phyloP scores from a whole-genome alignment of 2,329 filamentous ascomycete species.

The Colletotrichum sp. region DNA sequence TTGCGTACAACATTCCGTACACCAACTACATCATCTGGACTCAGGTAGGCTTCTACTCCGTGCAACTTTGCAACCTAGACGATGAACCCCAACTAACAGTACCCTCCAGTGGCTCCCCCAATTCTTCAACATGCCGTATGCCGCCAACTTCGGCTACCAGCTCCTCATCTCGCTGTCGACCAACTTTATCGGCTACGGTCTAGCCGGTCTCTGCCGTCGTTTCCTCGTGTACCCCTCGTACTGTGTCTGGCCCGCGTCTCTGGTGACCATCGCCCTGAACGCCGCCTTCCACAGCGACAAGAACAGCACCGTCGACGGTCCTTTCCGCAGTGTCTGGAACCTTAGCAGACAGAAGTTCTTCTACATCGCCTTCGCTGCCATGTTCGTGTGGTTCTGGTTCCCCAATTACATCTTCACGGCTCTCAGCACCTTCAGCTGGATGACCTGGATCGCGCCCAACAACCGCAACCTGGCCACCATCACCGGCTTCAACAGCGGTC shows the following conservation, averaged over 20 bases:
- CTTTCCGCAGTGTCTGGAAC: slow-evolving; percentile 35
- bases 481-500: slow-evolving; percentile 32
- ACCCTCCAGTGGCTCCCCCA: slow-evolving; percentile 30
- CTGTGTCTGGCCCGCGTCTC: slow-evolving; percentile 52
- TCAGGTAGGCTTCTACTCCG: slow-evolving; percentile 31
- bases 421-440: slow-evolving; percentile 49
- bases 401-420: slow-evolving; percentile 50
- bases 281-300: slow-evolving; percentile 43
- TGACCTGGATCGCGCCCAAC: slow-evolving; percentile 50
- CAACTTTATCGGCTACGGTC: slow-evolving; percentile 53
- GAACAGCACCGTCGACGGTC: slow-evolving; percentile 31
- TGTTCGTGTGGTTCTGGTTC: slow-evolving; percentile 57
- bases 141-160: slow-evolving; percentile 46
- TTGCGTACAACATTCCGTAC: slow-evolving; percentile 44
- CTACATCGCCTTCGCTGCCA: slow-evolving; percentile 38
- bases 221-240: slow-evolving; percentile 51
- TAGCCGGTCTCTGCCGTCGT: slow-evolving; percentile 44
- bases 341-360: slow-evolving; percentile 47
- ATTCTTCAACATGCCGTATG: slow-evolving; percentile 50
- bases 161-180: slow-evolving; percentile 49
- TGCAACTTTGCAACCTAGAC: not conserved
- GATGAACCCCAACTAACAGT: not conserved
- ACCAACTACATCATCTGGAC: slow-evolving; percentile 49
- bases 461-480: slow-evolving; percentile 31
- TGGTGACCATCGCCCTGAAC: slow-evolving; percentile 50